phyloP scores from a whole-genome alignment of 257 asterid genomes.

The Scutellaria minor region DNA sequence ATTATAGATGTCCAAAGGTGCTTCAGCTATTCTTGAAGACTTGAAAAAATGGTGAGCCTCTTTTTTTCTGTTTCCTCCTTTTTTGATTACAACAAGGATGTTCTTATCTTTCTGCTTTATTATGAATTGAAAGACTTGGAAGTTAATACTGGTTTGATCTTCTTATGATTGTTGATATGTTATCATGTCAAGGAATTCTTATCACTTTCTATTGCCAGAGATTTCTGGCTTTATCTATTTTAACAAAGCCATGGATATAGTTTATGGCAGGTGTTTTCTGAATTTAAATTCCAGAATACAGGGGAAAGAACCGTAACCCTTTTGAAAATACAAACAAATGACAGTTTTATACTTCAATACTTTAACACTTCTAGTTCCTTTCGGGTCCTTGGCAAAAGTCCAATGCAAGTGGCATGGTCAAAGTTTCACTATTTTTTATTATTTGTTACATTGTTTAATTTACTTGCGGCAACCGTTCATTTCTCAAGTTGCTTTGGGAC shows the following conservation, averaged over 20 bases:
- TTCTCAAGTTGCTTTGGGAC: conserved; percentile 1
- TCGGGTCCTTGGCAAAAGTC: not conserved
- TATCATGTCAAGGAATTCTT: conserved; percentile 5
- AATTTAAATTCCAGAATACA: conserved; percentile 10
- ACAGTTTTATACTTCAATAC: not conserved
- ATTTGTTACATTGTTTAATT: not conserved
- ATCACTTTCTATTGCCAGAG: not conserved
- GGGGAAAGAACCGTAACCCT: not conserved
- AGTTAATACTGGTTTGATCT: not conserved
- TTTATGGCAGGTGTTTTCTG: conserved; percentile 16
- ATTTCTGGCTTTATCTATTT: conserved; percentile 9
- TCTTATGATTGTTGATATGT: not conserved
- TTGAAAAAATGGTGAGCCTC: conserved; percentile 69
- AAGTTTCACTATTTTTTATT: not conserved
- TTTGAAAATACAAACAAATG: not conserved
- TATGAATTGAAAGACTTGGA: not conserved
- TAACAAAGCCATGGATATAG: not conserved
- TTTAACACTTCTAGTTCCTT: not conserved
- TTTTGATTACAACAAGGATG: conserved; percentile 3
- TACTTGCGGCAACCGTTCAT: not conserved
- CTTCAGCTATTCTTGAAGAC: conserved; percentile 90
- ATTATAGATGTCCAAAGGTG: conserved; percentile 86
- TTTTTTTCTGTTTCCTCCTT: conserved; percentile 25
- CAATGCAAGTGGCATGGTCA: not conserved
- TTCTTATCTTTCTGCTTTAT: not conserved